These are phyloP conservation scores for Solanum virginianum DNA, from an alignment of 257 asterid genomes.

Conservation along the genomic window DNA sequence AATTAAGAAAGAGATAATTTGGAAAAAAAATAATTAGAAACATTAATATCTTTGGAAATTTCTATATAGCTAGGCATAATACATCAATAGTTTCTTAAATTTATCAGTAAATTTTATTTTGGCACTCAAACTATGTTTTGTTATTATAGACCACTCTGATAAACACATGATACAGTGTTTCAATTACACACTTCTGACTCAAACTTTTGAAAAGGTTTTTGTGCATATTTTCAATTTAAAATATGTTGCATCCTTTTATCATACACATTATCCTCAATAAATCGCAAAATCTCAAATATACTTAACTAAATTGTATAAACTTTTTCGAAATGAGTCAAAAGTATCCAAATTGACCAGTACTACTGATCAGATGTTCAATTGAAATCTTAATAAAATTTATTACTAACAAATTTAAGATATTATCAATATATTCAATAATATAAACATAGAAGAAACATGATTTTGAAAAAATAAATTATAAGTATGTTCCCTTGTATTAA, in stretches of 20 bases:
- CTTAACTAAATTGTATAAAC: not conserved
- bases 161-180: not conserved
- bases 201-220: not conserved
- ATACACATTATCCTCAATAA: not conserved
- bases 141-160: not conserved
- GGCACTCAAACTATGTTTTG: accelerated
- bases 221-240: not conserved
- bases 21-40: not conserved
- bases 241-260: not conserved
- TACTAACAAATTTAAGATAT: not conserved
- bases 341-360: not conserved
- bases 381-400: not conserved
- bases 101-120: not conserved
- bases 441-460: not conserved
- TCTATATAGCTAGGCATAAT: not conserved
- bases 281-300: not conserved
- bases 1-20: not conserved
- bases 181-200: not conserved
- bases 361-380: not conserved
- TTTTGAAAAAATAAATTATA: not conserved
- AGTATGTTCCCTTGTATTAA: not conserved
- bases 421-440: not conserved
- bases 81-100: not conserved
- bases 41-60: not conserved
- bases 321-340: not conserved